Conservation (phyloP, 345 rosid species). For the Eutrema heterophyllum region DNA sequence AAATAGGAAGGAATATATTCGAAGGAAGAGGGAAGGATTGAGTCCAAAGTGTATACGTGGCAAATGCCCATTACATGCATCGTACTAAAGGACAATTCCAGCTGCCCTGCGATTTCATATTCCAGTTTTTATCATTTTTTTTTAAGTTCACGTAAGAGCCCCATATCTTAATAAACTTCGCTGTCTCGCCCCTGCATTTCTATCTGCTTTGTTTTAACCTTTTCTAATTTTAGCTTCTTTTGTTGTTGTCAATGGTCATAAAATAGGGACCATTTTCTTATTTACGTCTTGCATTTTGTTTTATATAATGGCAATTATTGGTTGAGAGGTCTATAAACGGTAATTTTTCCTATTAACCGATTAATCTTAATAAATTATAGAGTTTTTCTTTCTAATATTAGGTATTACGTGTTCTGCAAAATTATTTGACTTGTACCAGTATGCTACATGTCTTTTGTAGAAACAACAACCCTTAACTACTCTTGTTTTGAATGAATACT, state of each 20-base stretch:
- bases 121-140: background rate
- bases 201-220: background rate
- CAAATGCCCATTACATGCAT: slow-evolving; percentile 26
- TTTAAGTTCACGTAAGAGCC: slow-evolving; percentile 6
- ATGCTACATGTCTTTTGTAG: background rate
- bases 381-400: background rate
- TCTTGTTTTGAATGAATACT: background rate
- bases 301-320: background rate
- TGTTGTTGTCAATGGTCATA: slow-evolving; percentile 16
- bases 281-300: background rate
- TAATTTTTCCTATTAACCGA: background rate
- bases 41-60: slow-evolving; percentile 27
- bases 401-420: slow-evolving; percentile 8
- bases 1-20: slow-evolving; percentile 25
- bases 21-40: background rate
- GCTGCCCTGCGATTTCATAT: slow-evolving; percentile 29
- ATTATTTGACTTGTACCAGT: slow-evolving; percentile 4
- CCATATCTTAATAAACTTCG: slow-evolving; percentile 5
- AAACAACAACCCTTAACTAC: background rate
- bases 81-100: slow-evolving; percentile 27
- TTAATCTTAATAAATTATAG: background rate
- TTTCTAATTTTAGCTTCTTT: too few relatives aligned
- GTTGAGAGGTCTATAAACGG: background rate
- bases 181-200: background rate
- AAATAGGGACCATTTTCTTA: background rate